Conservation (phyloP, 352 stramenopile species). For the Pythium diclinum region DNA sequence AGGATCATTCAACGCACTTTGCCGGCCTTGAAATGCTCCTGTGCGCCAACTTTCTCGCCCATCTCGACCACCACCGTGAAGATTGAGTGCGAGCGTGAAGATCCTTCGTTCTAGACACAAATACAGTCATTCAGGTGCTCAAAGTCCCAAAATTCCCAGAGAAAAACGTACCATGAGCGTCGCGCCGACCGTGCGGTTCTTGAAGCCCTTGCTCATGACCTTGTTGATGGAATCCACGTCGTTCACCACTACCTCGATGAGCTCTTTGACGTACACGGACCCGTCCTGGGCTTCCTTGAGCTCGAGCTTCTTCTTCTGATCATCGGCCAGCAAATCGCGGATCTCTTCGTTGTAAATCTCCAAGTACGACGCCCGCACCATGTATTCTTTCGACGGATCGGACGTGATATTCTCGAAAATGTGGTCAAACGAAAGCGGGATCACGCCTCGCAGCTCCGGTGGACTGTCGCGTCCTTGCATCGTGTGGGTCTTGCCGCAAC, state of each 20-base stretch:
- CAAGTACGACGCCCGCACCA: constrained; percentile 88
- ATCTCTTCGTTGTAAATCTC: constrained; percentile 97
- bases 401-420: constrained; percentile 85
- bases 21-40: constrained; percentile 80
- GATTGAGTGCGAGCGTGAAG: constrained; percentile 82
- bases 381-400: constrained; percentile 68
- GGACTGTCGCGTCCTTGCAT: constrained; percentile 82
- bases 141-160: neutral
- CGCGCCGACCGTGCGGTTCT: constrained; percentile 76
- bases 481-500: constrained; percentile 82
- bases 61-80: constrained; percentile 84
- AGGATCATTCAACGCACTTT: constrained; percentile 40
- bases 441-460: constrained; percentile 73
- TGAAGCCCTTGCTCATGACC: constrained; percentile 80
- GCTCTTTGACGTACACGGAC: constrained; percentile 88
- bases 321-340: constrained; percentile 83
- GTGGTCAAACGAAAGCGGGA: constrained; percentile 82
- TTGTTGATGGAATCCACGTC: constrained; percentile 77
- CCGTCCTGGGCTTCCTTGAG: constrained; percentile 82
- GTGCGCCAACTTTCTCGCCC: constrained; percentile 65
- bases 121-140: neutral
- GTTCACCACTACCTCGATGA: constrained; percentile 79
- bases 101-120: constrained; percentile 66
- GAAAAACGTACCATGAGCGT: constrained; percentile 67
- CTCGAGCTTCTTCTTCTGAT: constrained; percentile 76